Evolutionary conservation across 2,329 filamentous ascomycete species (phyloP).

Genomic region (Sclerotinia borealis): DNA sequence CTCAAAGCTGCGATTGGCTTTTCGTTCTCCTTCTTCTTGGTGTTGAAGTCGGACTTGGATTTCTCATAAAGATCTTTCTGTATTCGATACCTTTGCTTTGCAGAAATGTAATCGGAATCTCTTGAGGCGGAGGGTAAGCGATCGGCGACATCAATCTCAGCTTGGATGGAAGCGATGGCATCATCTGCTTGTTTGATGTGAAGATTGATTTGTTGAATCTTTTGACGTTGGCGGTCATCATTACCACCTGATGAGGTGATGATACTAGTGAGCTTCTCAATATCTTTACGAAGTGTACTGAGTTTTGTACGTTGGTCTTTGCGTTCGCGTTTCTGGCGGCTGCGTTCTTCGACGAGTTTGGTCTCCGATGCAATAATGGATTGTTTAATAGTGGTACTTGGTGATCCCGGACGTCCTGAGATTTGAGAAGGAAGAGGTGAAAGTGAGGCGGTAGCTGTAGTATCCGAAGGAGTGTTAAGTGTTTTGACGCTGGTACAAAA

Average conservation of each 20-base stretch:
- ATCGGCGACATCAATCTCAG: slow-evolving; percentile 59
- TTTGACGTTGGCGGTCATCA: slow-evolving; percentile 70
- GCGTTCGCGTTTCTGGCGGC: slow-evolving; percentile 61
- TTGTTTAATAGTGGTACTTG: slow-evolving; percentile 68
- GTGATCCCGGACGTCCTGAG: slow-evolving; percentile 66
- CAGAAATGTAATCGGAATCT: slow-evolving; percentile 44
- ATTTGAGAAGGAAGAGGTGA: slow-evolving; percentile 44
- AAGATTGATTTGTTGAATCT: slow-evolving; percentile 68
- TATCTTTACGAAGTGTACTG: slow-evolving; percentile 64
- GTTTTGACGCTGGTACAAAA: slow-evolving; percentile 62
- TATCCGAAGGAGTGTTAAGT: slow-evolving; percentile 23
- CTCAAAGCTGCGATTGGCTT: slow-evolving; percentile 56
- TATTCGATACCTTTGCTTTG: slow-evolving; percentile 48
- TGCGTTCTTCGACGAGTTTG: slow-evolving; percentile 63
- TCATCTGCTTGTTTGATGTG: slow-evolving; percentile 62
- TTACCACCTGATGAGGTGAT: slow-evolving; percentile 64
- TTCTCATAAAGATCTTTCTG: slow-evolving; percentile 41
- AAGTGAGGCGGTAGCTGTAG: slow-evolving; percentile 29
- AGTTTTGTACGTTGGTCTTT: slow-evolving; percentile 69
- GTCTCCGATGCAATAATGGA: slow-evolving; percentile 68
- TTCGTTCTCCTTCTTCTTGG: slow-evolving; percentile 56
- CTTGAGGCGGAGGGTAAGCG: slow-evolving; percentile 55
- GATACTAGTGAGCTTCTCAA: slow-evolving; percentile 60
- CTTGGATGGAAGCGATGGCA: slow-evolving; percentile 48
- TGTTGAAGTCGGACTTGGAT: slow-evolving; percentile 48